phyloP scores from a whole-genome alignment of 1,284 basidiomycete genomes.

The Amylostereum areolatum region DNA sequence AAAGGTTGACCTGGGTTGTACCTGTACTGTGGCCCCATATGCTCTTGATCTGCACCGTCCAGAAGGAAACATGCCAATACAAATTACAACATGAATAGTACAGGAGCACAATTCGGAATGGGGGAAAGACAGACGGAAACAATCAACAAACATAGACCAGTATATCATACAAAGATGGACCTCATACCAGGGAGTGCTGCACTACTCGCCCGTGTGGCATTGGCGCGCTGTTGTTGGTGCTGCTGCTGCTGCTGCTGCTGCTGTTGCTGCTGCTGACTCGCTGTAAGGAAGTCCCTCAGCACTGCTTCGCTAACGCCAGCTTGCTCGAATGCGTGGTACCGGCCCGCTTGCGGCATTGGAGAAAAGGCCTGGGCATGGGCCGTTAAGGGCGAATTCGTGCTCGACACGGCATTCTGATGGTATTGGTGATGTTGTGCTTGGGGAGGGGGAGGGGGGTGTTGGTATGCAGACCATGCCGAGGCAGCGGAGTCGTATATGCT shows the following conservation, averaged over 20 bases:
- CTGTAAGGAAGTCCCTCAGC: conserved; percentile 65
- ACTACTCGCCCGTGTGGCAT: conserved; percentile 17
- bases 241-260: background rate
- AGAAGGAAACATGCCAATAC: conserved; percentile 11
- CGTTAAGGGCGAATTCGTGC: conserved; percentile 40
- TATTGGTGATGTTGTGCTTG: conserved; percentile 33
- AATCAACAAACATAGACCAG: conserved; percentile 26
- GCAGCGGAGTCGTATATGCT: conserved; percentile 31
- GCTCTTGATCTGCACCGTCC: conserved; percentile 27
- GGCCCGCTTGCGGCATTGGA: conserved; percentile 30
- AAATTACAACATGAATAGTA: conserved; percentile 17
- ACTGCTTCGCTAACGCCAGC: conserved; percentile 60
- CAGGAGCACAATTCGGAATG: conserved; percentile 17
- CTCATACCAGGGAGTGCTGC: conserved; percentile 42
- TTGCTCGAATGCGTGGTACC: conserved; percentile 53
- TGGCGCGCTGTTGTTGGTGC: conserved; percentile 23
- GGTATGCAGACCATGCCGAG: conserved; percentile 41
- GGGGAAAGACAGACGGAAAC: conserved; percentile 14
- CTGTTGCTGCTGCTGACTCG: conserved; percentile 43
- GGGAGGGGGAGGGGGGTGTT: too few relatives aligned
- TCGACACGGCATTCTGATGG: conserved; percentile 34
- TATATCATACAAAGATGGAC: conserved; percentile 36
- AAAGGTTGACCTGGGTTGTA: conserved; percentile 43
- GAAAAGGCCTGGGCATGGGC: conserved; percentile 37
- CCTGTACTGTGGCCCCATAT: conserved; percentile 23